A percentile compares a stretch with the other conserved stretches of the same genome.
Evolutionary conservation across 1,139 yeast species (phyloP).

Genomic region (Zygosaccharomyces sapae): DNA sequence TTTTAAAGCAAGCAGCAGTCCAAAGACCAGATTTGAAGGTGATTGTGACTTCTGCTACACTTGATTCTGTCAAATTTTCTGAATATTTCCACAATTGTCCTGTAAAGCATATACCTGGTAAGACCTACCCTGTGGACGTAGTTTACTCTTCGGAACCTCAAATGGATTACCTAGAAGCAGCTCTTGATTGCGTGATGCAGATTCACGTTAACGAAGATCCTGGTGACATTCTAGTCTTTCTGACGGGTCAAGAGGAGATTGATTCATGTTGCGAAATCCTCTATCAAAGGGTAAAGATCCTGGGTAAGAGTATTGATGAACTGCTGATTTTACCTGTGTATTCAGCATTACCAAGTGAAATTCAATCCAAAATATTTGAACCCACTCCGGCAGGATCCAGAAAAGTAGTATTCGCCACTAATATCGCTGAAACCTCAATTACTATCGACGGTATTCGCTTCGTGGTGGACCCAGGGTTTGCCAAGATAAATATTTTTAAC

Average conservation of each 20-base stretch:
- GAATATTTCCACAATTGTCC: constrained; percentile 76
- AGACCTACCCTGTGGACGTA: constrained; percentile 85
- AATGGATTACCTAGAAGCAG: constrained; percentile 76
- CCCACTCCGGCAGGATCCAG: constrained; percentile 78
- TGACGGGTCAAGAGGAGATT: constrained; percentile 91
- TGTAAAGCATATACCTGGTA: constrained; percentile 75
- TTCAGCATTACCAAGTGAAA: constrained; percentile 82
- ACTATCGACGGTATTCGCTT: constrained; percentile 88
- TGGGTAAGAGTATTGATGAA: constrained; percentile 63
- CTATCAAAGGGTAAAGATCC: constrained; percentile 57
- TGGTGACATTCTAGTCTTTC: constrained; percentile 80
- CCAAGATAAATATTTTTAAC: constrained; percentile 79
- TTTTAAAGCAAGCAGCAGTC: constrained; percentile 66
- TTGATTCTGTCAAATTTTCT: constrained; percentile 81
- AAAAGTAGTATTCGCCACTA: constrained; percentile 90
- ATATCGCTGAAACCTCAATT: constrained; percentile 94
- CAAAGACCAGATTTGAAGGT: constrained; percentile 72
- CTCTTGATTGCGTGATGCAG: constrained; percentile 75
- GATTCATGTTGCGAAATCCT: constrained; percentile 83
- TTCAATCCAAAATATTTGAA: constrained; percentile 77
- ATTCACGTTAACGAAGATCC: constrained; percentile 72
- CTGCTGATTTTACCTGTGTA: constrained; percentile 80
- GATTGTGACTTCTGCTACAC: constrained; percentile 87
- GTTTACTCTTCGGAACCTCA: constrained; percentile 77
- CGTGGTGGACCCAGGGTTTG: constrained; percentile 91